Base-by-base conservation (phyloP, 495 filamentous ascomycete species). In the Hyaloscypha hepaticicola region DNA sequence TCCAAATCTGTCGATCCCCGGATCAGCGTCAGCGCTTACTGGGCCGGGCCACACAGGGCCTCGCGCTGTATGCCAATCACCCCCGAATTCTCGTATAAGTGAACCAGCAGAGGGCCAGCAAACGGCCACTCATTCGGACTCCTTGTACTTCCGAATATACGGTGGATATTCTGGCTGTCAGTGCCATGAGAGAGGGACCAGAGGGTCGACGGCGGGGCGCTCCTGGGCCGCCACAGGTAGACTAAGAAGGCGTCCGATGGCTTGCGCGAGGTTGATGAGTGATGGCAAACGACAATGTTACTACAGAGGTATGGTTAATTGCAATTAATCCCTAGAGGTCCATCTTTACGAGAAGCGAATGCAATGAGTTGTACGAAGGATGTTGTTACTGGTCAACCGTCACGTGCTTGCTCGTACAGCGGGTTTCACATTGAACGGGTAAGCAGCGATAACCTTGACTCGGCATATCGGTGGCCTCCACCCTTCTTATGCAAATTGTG, bases 11-110 rank as follows among this genome's bases (percentile, higher is more conserved):
- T 58, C 63, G 55, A 58, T 65, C 63, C 55, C 63, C 63, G 48
- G 63, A 65, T 65, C 55, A 51, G 27, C 63, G 56, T 59, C 58
- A 65, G 63, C 56, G 63, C 63, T 65, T 65, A 59, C 55, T 16
- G 16, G 26, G 19, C 27, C 16, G 48, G 14, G 49, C n/a, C n/a
- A n/a, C n/a, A n/a, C n/a, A n/a, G n/a, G n/a, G 27, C 6, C 28
- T 53, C 59, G 59, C 14, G 53, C 27, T 33, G 9, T 7, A 26
- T 33, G 25, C 59, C 59, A 61, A 61, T 61, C 48, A 34, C 4
- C 16, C 49, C 11, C 19, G 2, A 21, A 26, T 61, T 61, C 59
- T 61, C 59, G 59, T 61, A 61, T 61, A 61, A 11, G 41, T 14
- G n/a, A 28, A 24, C 25, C 53, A 28, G 19, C 53, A 26, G 33